Evolutionary conservation across 441 rosid genomes (phyloP).

Genomic region (Aquilaria agallochum): DNA sequence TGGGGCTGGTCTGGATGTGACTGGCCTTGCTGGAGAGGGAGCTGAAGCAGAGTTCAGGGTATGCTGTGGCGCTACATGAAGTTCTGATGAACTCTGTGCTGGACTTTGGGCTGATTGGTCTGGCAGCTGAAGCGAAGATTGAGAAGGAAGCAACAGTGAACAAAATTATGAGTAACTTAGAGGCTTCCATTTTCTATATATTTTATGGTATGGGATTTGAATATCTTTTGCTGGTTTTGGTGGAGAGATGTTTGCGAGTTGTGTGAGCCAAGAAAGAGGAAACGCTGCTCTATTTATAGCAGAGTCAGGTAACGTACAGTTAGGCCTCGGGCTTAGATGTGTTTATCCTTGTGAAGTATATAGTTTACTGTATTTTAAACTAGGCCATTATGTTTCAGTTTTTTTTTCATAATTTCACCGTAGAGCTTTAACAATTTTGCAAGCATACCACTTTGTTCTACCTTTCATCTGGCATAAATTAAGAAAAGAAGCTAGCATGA

Average conservation of each 20-base stretch:
- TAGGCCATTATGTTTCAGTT: not conserved
- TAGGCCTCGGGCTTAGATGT: too few relatives aligned
- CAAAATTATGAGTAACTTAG: constrained; percentile 7
- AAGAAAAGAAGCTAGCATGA: too few relatives aligned
- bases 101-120: constrained; percentile 19
- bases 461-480: too few relatives aligned
- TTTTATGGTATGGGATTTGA: too few relatives aligned
- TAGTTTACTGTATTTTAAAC: not conserved
- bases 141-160: constrained; percentile 14
- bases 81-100: constrained; percentile 57
- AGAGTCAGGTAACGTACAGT: too few relatives aligned
- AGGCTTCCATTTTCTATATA: constrained; percentile 17
- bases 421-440: too few relatives aligned
- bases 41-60: constrained; percentile 57
- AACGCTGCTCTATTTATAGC: constrained; percentile 8
- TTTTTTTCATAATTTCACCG: not conserved
- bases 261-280: constrained; percentile 12
- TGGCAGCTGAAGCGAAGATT: constrained; percentile 18
- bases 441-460: too few relatives aligned
- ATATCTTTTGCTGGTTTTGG: not conserved
- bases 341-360: too few relatives aligned
- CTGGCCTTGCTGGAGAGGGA: constrained; percentile 55
- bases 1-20: constrained; percentile 61
- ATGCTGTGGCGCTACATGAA: constrained; percentile 57
- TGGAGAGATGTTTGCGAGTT: constrained; percentile 10